Evolutionary conservation across 1,284 basidiomycete species (phyloP).

Genomic region (Irpex sp.): DNA sequence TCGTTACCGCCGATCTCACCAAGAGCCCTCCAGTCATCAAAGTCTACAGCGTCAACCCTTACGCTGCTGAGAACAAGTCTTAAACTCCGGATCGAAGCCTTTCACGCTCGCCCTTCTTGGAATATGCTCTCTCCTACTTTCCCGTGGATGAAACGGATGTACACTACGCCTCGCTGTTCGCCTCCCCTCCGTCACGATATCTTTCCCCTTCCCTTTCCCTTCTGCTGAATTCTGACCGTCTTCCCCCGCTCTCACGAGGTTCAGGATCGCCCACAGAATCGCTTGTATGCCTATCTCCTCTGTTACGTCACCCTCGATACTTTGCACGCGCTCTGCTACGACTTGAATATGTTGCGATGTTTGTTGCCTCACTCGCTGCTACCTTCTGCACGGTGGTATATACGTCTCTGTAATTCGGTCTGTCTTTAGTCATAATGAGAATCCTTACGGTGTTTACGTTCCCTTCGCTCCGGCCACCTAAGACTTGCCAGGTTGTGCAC

Average conservation of each 20-base stretch:
- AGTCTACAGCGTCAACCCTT: conserved; percentile 86
- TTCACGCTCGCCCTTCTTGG: neutral
- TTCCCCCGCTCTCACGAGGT: neutral
- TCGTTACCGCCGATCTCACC: conserved; percentile 88
- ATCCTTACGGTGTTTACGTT: neutral
- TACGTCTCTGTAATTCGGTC: neutral
- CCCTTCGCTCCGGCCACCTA: no score
- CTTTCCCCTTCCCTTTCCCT: neutral
- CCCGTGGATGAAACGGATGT: conserved; percentile 4
- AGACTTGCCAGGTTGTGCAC: no score
- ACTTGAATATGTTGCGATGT: neutral
- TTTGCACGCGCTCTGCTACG: neutral
- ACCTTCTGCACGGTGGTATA: neutral
- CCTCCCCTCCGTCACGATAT: neutral
- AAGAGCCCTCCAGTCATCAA: conserved; percentile 94
- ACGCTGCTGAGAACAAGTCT: conserved; percentile 45
- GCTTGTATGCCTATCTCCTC: neutral
- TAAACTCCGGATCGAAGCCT: neutral
- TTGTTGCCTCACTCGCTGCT: neutral
- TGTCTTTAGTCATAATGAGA: neutral
- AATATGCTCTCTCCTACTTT: neutral
- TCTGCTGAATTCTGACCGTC: neutral
- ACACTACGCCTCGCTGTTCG: neutral
- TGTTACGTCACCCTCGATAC: neutral
- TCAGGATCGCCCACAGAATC: neutral